These are phyloP conservation scores for Backusella morwellensis DNA, from an alignment of 192 early-diverging fungal genomes.

Conservation along the genomic window DNA sequence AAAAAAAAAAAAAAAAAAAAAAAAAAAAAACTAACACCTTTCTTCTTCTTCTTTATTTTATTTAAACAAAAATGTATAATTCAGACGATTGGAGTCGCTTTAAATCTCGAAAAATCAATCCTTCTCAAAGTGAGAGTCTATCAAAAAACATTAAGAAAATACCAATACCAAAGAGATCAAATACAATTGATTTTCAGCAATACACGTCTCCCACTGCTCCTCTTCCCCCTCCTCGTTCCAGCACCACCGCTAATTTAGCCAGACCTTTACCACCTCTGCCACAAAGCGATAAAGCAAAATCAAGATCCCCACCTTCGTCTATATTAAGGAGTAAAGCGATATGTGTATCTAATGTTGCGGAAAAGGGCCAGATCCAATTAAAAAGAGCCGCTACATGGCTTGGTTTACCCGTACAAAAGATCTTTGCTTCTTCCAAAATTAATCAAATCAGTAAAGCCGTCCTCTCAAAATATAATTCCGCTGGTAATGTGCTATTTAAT, in stretches of 20 bases:
- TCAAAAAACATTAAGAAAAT: background rate
- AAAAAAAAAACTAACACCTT: background rate
- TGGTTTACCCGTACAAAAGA: constrained; percentile 4
- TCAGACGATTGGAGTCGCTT: background rate
- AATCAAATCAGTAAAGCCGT: background rate
- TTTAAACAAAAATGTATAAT: background rate
- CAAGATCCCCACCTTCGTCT: background rate
- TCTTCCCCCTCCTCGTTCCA: background rate
- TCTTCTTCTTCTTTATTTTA: no score
- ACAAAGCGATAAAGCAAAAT: background rate
- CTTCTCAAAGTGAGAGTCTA: background rate
- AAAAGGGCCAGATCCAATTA: background rate
- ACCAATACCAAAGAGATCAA: background rate
- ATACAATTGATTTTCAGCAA: background rate
- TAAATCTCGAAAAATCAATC: background rate
- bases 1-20: background rate
- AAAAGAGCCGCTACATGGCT: constrained; percentile 12
- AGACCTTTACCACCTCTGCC: background rate
- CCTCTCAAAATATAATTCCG: background rate
- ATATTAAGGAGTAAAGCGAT: background rate
- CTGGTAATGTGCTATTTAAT: background rate
- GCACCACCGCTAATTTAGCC: background rate
- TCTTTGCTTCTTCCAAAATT: background rate
- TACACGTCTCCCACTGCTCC: background rate
- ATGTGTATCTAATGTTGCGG: background rate